Base-by-base conservation (phyloP, 1,284 basidiomycete genomes). In the Chalciporus sp. region DNA sequence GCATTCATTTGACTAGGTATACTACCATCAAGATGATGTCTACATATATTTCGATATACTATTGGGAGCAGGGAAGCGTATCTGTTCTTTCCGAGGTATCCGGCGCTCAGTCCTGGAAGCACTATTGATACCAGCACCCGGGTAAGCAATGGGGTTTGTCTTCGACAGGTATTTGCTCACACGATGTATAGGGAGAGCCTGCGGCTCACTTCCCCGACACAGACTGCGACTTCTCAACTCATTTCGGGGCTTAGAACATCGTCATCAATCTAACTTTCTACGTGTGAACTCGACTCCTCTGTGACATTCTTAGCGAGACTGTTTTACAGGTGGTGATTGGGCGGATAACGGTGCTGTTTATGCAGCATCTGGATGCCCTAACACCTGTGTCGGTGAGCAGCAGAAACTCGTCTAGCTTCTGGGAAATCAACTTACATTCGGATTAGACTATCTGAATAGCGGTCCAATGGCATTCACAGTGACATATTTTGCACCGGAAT, bases 271-370 rank as follows among this genome's bases (percentile, higher is more conserved):
- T 54, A 12, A 54, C 52, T 26, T 70, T 71, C 14, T 67, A 65
- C 68, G 33, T 17, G 68, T 63, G n/a, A n/a, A n/a, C n/a, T n/a
- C n/a, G n/a, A n/a, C n/a, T n/a, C n/a, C n/a, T n/a, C n/a, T n/a
- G n/a, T n/a, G n/a, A n/a, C n/a, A n/a, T n/a, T n/a, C n/a, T n/a
- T n/a, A n/a, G n/a, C n/a, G n/a, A n/a, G n/a, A n/a, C n/a, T n/a
- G n/a, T n/a, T n/a, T n/a, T 20, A 14, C 20, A 74, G 73, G 76
- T 48, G 76, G 77, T 23, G 71, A 75, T 53, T 76, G 75, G 73
- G 76, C 77, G 41, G 76, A 76, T 6, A 60, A 55, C 47, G 50
- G 54, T 1, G 40, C 51, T 3, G 61, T 62, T 37, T 76, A 72
- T 51, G 37, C 52, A 23, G 26, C 57, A 1, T 59, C 66, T 43